phyloP scores from a whole-genome alignment of 2,329 filamentous ascomycete genomes.

The Fusarium robinianum region DNA sequence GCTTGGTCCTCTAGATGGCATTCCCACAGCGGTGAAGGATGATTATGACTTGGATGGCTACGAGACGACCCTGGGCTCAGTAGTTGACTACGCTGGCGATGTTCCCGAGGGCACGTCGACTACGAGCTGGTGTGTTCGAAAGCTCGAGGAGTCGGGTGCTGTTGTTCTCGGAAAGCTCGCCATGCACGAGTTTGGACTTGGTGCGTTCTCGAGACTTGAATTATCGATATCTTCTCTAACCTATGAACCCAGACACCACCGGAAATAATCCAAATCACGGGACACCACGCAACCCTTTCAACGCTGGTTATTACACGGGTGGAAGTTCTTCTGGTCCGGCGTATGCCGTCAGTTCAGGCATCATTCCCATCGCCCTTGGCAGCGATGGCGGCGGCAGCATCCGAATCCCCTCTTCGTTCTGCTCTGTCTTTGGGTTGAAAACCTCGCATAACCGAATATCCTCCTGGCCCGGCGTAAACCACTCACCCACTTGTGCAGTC shows the following conservation, averaged over 20 bases:
- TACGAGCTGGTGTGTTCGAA: constrained; percentile 72
- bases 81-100: constrained; percentile 60
- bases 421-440: constrained; percentile 76
- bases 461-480: constrained; percentile 60
- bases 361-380: constrained; percentile 73
- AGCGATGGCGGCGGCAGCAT: constrained; percentile 76
- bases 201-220: constrained; percentile 44
- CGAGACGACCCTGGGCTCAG: constrained; percentile 65
- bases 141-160: constrained; percentile 71
- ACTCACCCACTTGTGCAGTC: constrained; percentile 65
- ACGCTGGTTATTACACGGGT: constrained; percentile 73
- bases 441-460: constrained; percentile 70
- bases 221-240: constrained; percentile 9
- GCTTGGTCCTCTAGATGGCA: constrained; percentile 69
- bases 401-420: constrained; percentile 72
- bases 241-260: constrained; percentile 60
- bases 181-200: constrained; percentile 78
- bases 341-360: constrained; percentile 70
- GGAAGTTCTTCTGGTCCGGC: constrained; percentile 76
- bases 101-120: constrained; percentile 42
- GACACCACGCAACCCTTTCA: constrained; percentile 77
- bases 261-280: constrained; percentile 75
- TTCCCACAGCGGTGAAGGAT: constrained; percentile 77
- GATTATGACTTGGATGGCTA: constrained; percentile 79
- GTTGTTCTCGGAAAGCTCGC: constrained; percentile 73